phyloP scores from a whole-genome alignment of 2,329 filamentous ascomycete species.

The Colletotrichum acutatum region DNA sequence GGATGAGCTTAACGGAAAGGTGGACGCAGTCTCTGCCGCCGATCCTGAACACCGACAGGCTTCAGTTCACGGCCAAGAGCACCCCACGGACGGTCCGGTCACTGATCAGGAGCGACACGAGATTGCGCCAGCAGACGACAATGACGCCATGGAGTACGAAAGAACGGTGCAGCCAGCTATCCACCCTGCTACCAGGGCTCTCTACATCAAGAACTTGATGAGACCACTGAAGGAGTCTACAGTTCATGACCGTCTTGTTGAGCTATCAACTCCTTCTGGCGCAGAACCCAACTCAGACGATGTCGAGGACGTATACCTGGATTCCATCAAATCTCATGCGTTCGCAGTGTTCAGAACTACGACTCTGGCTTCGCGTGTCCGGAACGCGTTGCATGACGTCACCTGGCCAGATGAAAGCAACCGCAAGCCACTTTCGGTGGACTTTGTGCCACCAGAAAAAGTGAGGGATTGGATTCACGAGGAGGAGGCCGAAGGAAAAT shows the following conservation, averaged over 20 bases:
- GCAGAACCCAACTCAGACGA: constrained; percentile 62
- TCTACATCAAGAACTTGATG: constrained; percentile 94
- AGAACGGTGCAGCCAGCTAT: constrained; percentile 64
- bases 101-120: not conserved
- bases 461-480: constrained; percentile 78
- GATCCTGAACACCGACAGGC: not conserved
- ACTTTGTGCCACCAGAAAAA: constrained; percentile 85
- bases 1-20: constrained; percentile 2
- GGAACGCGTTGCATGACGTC: constrained; percentile 78
- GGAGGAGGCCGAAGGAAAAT: constrained; percentile 64
- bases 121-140: constrained; percentile 8
- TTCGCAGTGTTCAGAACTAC: constrained; percentile 79
- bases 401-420: constrained; percentile 90
- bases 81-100: not conserved
- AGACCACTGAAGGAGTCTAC: constrained; percentile 78
- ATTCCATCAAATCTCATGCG: constrained; percentile 88
- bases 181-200: constrained; percentile 77
- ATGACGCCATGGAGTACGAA: constrained; percentile 47
- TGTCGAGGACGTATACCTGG: constrained; percentile 80
- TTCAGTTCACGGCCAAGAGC: not conserved
- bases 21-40: not conserved
- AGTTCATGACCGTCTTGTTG: constrained; percentile 75
- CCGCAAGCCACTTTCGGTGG: constrained; percentile 85
- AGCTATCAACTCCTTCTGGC: constrained; percentile 72
- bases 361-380: constrained; percentile 79